Evolutionary conservation across 1,284 basidiomycete species (phyloP), one percentile per base, ranked within the genome.

Genomic region (Lentinus polychrous): DNA sequence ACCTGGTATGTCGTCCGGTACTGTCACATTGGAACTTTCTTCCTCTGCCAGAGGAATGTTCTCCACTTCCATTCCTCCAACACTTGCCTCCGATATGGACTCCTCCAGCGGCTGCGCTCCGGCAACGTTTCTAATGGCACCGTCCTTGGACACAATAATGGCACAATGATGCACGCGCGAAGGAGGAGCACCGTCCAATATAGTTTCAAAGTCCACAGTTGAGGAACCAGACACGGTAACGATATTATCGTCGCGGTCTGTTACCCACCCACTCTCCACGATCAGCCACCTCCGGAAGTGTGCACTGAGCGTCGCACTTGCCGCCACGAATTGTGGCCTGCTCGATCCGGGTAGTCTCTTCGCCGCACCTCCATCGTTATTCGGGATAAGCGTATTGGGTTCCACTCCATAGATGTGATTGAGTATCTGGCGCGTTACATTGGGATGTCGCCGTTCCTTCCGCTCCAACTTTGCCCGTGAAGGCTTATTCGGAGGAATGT

Each of bases 261-360:
- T 68, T 49, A 83, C 57, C 79, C 81, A 84, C 10, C 75, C 75
- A 55, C 72, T 79, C 48, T 76, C 69, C 64, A 62, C 58, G 65
- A 79, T 46, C 74, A 70, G 48, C 58, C 75, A 74, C 45, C 73
- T 64, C 57, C 74, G 71, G 47, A 86, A 68, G 49, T 75, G 74
- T 40, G 67, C 68, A 45, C 76, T 70, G 49, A 89, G 66, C 11
- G 86, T 89, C 27, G 85, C 86, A 57, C 83, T 86, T 42, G 81
- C 73, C 58, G 86, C 60, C 24, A 88, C 66, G 48, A 88, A 63
- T 60, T 86, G 86, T 2, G 81, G 79, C 20, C 52, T 34, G 5
- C n/a, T n/a, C 5, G 8, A 14, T 12, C 31, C 44, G 15, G 8
- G n/a, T 11, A 11, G 11, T 17, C 23, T 6, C 6, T 3, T 24